Evolutionary conservation across 108 stramenopile species (phyloP).

Genomic region (Discostella stelligeroides): DNA sequence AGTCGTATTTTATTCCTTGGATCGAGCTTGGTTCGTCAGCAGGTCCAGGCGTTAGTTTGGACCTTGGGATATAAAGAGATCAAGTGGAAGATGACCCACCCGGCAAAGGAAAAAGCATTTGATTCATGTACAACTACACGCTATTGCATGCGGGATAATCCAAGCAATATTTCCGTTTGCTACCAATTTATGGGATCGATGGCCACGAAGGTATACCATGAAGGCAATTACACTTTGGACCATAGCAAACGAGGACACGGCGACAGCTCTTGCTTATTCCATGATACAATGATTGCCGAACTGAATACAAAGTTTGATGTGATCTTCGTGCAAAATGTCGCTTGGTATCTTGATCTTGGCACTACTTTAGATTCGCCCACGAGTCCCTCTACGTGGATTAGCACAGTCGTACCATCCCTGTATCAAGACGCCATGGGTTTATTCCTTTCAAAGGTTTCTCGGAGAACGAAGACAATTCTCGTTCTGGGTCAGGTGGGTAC

Average conservation of each 20-base stretch:
- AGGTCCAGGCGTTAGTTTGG: conserved; percentile 23
- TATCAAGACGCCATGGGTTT: conserved; percentile 15
- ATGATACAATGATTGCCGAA: conserved; percentile 4
- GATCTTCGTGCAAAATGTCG: conserved; percentile 18
- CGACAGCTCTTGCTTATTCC: conserved; percentile 14
- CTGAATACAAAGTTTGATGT: conserved; percentile 8
- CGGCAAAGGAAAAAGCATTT: not conserved
- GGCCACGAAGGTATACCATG: conserved; percentile 19
- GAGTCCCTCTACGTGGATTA: conserved; percentile 18
- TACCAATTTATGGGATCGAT: conserved; percentile 15
- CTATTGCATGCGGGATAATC: conserved; percentile 5
- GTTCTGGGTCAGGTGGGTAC: conserved; percentile 18
- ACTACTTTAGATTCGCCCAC: conserved; percentile 6
- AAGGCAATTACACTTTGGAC: conserved; percentile 20
- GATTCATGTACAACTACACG: not conserved
- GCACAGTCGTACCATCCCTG: conserved; percentile 4
- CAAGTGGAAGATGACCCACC: conserved; percentile 3
- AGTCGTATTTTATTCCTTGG: conserved; percentile 20
- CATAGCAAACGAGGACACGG: not conserved
- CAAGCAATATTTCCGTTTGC: conserved; percentile 19
- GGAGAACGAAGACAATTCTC: conserved; percentile 16
- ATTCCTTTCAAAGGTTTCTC: conserved; percentile 20
- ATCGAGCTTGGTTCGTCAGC: conserved; percentile 23
- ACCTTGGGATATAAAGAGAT: conserved; percentile 16
- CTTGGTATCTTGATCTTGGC: conserved; percentile 2